These are phyloP conservation scores for Ascocoryne sarcoides DNA, from an alignment of 2,329 filamentous ascomycete genomes.

Conservation along the genomic window DNA sequence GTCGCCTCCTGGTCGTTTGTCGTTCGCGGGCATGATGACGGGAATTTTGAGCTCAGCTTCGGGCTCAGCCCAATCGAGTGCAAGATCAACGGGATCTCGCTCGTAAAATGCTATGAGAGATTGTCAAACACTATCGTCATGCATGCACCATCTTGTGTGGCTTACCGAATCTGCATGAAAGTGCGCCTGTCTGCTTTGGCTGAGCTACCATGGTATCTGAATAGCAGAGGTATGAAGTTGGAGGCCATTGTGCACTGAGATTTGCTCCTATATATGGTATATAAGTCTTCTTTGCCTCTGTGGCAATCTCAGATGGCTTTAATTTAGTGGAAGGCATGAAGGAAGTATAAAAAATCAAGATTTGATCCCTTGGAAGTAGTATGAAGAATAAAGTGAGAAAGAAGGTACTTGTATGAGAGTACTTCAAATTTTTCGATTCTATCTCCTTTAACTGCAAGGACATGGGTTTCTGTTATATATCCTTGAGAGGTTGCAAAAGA, in stretches of 20 bases:
- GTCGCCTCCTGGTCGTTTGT: conserved; percentile 68
- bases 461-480: conserved; percentile 23
- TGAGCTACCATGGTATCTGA: conserved; percentile 36
- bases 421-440: conserved; percentile 1
- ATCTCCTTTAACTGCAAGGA: conserved; percentile 6
- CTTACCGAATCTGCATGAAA: conserved; percentile 36
- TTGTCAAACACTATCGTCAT: conserved; percentile 15
- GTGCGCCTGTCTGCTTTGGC: conserved; percentile 8
- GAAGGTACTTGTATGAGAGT: background rate
- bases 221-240: conserved; percentile 45
- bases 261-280: conserved; percentile 55
- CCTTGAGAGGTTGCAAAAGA: conserved; percentile 7
- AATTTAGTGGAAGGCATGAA: conserved; percentile 48
- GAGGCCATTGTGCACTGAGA: conserved; percentile 45
- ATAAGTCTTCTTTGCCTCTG: conserved; percentile 62
- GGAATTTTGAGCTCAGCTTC: conserved; percentile 24
- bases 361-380: background rate
- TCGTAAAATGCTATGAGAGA: conserved; percentile 36
- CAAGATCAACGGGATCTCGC: conserved; percentile 51
- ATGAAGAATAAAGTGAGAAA: background rate
- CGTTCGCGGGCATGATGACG: conserved; percentile 48
- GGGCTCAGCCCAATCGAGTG: conserved; percentile 45
- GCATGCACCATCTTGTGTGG: background rate
- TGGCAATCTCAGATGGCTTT: conserved; percentile 61
- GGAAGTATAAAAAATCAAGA: background rate